phyloP scores from a whole-genome alignment of 768 basidiomycete genomes.

The Xerocomellus amylosporus region DNA sequence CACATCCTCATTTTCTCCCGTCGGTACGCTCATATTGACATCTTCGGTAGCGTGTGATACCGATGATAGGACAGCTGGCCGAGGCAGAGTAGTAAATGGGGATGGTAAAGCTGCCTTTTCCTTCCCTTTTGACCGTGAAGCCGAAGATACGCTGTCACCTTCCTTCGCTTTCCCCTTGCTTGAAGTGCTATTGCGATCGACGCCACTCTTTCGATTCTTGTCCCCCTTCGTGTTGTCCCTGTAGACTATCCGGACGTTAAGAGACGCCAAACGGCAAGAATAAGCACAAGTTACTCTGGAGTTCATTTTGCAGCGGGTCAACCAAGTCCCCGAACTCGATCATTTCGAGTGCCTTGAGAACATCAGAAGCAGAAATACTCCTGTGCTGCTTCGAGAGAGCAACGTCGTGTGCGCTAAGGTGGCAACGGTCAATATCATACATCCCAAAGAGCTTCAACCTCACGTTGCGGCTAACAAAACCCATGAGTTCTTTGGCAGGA shows the following conservation, averaged over 20 bases:
- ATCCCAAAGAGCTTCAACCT: constrained; percentile 12
- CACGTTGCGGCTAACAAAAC: constrained; percentile 43
- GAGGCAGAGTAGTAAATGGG: constrained; percentile 32
- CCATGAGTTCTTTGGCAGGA: not conserved
- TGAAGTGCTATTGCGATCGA: constrained; percentile 25
- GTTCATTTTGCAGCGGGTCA: constrained; percentile 58
- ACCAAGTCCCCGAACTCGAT: constrained; percentile 75
- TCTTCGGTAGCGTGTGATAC: constrained; percentile 26
- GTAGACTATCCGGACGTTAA: constrained; percentile 46
- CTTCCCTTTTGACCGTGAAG: constrained; percentile 29
- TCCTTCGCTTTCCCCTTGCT: constrained; percentile 32
- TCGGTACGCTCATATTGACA: constrained; percentile 21
- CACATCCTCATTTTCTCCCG: constrained; percentile 29
- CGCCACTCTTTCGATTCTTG: constrained; percentile 41
- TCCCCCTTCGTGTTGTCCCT: constrained; percentile 61
- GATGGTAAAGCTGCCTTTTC: constrained; percentile 28
- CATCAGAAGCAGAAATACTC: constrained; percentile 85
- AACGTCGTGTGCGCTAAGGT: constrained; percentile 78
- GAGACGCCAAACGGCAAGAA: not conserved
- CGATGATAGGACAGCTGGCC: constrained; percentile 28
- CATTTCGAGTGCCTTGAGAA: constrained; percentile 80
- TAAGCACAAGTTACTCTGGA: constrained; percentile 44
- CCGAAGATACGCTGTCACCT: constrained; percentile 32
- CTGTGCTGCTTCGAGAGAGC: constrained; percentile 83
- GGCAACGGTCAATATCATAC: constrained; percentile 4